phyloP scores from a whole-genome alignment of 2,329 filamentous ascomycete genomes.

The Aureobasidium lini region DNA sequence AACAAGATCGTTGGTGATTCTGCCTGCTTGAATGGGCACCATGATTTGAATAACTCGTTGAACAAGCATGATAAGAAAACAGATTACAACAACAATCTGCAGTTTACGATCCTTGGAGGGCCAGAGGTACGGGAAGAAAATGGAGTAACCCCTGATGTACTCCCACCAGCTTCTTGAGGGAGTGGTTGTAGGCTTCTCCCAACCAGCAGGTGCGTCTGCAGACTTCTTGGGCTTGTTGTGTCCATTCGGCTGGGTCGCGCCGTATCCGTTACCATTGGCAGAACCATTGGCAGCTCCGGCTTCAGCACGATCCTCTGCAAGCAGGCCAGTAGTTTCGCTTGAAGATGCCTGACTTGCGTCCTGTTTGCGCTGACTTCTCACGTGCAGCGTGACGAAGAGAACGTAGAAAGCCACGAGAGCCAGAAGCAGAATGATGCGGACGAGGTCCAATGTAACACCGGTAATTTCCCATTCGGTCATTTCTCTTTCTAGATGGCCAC shows the following conservation, averaged over 20 bases:
- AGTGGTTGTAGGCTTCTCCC: slow-evolving; percentile 80
- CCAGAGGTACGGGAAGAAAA: slow-evolving; percentile 97
- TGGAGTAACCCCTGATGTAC: slow-evolving; percentile 81
- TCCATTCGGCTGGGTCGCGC: slow-evolving; percentile 38
- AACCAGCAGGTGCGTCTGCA: slow-evolving; percentile 53
- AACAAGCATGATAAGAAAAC: slow-evolving; percentile 69
- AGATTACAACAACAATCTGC: slow-evolving; percentile 71
- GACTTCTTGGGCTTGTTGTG: slow-evolving; percentile 32
- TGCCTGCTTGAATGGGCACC: slow-evolving; percentile 74
- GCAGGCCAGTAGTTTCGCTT: slow-evolving; percentile 57
- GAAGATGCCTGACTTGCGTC: slow-evolving; percentile 34
- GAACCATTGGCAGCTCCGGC: slow-evolving; percentile 36
- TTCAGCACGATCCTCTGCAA: slow-evolving; percentile 42
- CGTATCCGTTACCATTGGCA: slow-evolving; percentile 45
- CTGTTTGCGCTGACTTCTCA: slow-evolving; percentile 29
- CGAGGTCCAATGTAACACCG: slow-evolving; percentile 58
- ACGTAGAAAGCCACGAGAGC: slow-evolving; percentile 54
- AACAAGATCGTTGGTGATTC: slow-evolving; percentile 68
- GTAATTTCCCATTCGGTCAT: slow-evolving; percentile 55
- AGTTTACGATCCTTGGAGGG: slow-evolving; percentile 70
- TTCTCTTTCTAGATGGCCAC: slow-evolving; percentile 27
- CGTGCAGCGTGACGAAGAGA: slow-evolving; percentile 41
- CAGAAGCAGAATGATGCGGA: slow-evolving; percentile 61
- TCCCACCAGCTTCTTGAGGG: slow-evolving; percentile 93
- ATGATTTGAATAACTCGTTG: slow-evolving; percentile 81